Evolutionary conservation across 2,329 filamentous ascomycete species (phyloP).

Genomic region (Calonectria hawksworthii): DNA sequence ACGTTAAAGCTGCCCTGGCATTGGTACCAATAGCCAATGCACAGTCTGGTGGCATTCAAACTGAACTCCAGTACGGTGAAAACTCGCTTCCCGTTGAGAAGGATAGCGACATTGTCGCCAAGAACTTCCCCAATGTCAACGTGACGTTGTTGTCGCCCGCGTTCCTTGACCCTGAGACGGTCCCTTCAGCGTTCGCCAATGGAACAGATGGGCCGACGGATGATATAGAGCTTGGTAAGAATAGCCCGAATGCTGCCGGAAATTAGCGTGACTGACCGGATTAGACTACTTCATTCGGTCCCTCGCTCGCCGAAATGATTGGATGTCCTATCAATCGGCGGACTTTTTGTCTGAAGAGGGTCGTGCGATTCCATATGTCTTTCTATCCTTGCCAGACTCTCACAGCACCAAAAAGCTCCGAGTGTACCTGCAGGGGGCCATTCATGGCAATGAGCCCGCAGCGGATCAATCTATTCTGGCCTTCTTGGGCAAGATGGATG

Average conservation of each 20-base stretch:
- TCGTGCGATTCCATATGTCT: neutral
- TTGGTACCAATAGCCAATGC: neutral
- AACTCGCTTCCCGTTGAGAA: neutral
- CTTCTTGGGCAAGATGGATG: conserved; percentile 2
- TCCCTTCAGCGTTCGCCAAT: neutral
- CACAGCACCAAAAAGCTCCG: neutral
- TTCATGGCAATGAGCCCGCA: neutral
- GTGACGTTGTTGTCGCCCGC: neutral
- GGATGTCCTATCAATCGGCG: neutral
- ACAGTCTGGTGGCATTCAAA: neutral
- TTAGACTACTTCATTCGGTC: neutral
- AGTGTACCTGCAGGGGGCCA: neutral
- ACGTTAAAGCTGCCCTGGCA: neutral
- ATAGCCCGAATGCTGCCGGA: too few relatives aligned
- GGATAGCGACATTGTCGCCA: neutral
- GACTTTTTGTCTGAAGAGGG: neutral
- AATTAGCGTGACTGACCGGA: neutral
- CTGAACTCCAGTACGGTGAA: neutral
- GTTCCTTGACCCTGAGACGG: neutral
- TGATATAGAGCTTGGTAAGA: conserved; percentile 2
- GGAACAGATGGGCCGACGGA: neutral
- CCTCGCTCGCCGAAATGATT: neutral
- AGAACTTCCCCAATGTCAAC: neutral
- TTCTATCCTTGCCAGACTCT: neutral
- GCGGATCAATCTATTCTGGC: neutral